These are phyloP conservation scores for Neopestalotiopsis clavispora DNA, from an alignment of 2,329 filamentous ascomycete species.

Conservation along the genomic window DNA sequence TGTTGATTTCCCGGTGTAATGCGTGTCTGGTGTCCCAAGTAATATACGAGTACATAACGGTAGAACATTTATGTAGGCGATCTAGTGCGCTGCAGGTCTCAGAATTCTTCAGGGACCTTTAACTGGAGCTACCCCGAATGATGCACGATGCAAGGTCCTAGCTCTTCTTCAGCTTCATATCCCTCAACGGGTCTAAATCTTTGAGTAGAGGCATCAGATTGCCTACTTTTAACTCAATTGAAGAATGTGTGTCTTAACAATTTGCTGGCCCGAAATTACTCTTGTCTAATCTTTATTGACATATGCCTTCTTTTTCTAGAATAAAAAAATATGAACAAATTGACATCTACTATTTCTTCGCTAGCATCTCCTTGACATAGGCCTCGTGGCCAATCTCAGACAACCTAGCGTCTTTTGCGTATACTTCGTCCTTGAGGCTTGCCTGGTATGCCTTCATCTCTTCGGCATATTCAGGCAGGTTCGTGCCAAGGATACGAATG, in stretches of 20 bases:
- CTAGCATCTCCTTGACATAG: conserved; percentile 51
- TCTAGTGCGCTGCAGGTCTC: conserved; percentile 7
- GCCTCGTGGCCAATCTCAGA: conserved; percentile 59
- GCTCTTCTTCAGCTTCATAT: background rate
- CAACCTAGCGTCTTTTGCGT: conserved; percentile 64
- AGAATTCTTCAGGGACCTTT: background rate
- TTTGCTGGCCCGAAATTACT: too few species aligned
- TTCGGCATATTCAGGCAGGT: conserved; percentile 58
- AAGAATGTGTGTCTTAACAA: too few species aligned
- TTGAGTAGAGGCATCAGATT: too few species aligned
- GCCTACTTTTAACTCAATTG: too few species aligned
- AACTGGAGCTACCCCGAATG: background rate
- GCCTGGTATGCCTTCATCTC: conserved; percentile 66
- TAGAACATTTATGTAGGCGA: background rate
- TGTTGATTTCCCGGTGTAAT: background rate
- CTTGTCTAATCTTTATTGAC: too few species aligned
- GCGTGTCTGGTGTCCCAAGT: background rate
- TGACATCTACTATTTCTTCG: conserved; percentile 25
- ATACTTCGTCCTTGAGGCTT: conserved; percentile 67
- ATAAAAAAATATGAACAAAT: background rate
- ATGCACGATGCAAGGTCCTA: conserved; percentile 2
- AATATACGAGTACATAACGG: background rate
- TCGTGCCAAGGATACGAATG: conserved; percentile 67
- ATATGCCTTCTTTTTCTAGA: background rate
- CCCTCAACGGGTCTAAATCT: too few species aligned